Conservation (phyloP, 371 early-diverging fungal genomes). For the Apophysomyces trapeziformis region DNA sequence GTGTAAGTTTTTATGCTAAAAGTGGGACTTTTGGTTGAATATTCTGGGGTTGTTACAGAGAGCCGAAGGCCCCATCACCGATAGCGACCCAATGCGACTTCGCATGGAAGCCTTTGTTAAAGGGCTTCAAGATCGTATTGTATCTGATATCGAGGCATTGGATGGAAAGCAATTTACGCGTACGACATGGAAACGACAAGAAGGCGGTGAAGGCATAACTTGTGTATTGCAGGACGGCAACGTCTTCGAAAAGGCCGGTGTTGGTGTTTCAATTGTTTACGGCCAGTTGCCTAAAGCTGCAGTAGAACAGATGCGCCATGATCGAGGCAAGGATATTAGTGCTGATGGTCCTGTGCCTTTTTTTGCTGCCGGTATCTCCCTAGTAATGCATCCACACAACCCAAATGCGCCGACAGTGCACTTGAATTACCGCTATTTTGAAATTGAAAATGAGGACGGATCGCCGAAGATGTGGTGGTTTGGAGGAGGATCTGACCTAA, state of each 20-base stretch:
- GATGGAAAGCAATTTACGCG: conserved; percentile 70
- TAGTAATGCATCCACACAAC: conserved; percentile 93
- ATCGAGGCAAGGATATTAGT: conserved; percentile 53
- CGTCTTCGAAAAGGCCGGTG: conserved; percentile 95
- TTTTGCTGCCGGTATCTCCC: conserved; percentile 89
- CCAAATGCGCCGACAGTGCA: conserved; percentile 95
- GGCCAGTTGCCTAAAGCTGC: conserved; percentile 78
- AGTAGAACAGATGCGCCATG: conserved; percentile 77
- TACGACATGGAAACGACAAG: conserved; percentile 81
- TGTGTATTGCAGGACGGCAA: conserved; percentile 90
- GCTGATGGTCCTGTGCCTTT: conserved; percentile 62
- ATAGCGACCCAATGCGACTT: conserved; percentile 69
- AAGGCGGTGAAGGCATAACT: conserved; percentile 90
- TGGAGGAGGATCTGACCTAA: conserved; percentile 85
- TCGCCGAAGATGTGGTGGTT: conserved; percentile 78
- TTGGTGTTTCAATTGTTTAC: conserved; percentile 77
- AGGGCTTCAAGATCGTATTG: conserved; percentile 74
- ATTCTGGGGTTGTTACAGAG: conserved; percentile 16
- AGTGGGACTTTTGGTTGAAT: neutral
- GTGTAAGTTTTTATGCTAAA: neutral
- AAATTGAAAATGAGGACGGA: conserved; percentile 65
- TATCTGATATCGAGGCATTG: conserved; percentile 52
- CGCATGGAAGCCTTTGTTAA: conserved; percentile 82
- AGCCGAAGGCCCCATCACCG: conserved; percentile 44
- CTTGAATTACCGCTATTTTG: conserved; percentile 96